Conservation (phyloP, 257 asterid genomes). For the Penstemon davidsonii region DNA sequence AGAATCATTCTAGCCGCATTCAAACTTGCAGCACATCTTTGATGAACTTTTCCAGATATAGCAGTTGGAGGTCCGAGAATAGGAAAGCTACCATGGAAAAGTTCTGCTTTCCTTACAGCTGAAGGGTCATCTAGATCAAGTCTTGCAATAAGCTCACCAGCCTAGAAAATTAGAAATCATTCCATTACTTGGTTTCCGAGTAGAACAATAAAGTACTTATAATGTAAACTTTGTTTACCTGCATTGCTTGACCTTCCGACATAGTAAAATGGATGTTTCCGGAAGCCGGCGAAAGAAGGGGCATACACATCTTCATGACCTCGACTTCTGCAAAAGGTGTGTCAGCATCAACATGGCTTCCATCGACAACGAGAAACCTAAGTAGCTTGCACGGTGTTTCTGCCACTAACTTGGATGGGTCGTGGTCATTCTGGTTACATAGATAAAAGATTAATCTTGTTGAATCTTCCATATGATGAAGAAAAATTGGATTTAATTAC, state of each 20-base stretch:
- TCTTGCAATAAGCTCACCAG: conserved; percentile 95
- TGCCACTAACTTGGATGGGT: conserved; percentile 93
- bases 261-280: conserved; percentile 75
- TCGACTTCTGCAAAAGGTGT: conserved; percentile 96
- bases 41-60: conserved; percentile 95
- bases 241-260: conserved; percentile 99
- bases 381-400: conserved; percentile 99
- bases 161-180: conserved; percentile 43
- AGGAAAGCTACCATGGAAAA: conserved; percentile 88
- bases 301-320: conserved; percentile 99
- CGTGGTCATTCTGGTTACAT: conserved; percentile 86
- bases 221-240: conserved; percentile 53
- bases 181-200: conserved; percentile 19
- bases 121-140: conserved; percentile 98
- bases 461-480: no score
- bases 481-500: no score
- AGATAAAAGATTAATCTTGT: no score
- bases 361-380: conserved; percentile 64
- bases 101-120: conserved; percentile 97
- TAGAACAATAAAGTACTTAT: conserved; percentile 18
- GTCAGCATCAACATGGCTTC: conserved; percentile 92
- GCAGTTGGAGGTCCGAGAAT: conserved; percentile 95
- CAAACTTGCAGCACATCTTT: conserved; percentile 93
- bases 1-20: conserved; percentile 97
- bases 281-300: conserved; percentile 98